These are phyloP conservation scores for Medicago arabica DNA, from an alignment of 306 rosid species.

Conservation along the genomic window DNA sequence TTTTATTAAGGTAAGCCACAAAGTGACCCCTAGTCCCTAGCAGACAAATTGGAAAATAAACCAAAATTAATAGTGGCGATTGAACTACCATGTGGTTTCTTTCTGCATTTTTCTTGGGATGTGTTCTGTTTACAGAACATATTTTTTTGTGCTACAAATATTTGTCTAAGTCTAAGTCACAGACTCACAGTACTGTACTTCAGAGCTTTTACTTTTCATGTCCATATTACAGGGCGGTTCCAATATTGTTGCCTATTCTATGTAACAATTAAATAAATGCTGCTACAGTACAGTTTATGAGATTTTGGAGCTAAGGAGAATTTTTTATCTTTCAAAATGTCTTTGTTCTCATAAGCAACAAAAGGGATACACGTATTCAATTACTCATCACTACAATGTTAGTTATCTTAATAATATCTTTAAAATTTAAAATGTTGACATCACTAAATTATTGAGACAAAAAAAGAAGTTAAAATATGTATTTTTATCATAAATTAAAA, in stretches of 20 bases:
- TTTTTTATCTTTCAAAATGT: not conserved
- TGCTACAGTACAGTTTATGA: slow-evolving; percentile 1
- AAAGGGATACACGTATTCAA: not conserved
- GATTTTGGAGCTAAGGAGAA: not conserved
- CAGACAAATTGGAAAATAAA: too few relatives aligned
- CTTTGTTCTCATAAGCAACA: not conserved
- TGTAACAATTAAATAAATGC: not conserved
- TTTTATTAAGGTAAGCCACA: too few relatives aligned
- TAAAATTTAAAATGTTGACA: not conserved
- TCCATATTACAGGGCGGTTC: not conserved
- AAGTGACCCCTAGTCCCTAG: too few relatives aligned
- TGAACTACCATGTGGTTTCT: not conserved
- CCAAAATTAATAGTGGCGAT: too few relatives aligned
- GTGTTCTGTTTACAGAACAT: not conserved
- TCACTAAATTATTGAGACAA: not conserved
- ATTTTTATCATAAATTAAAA: not conserved
- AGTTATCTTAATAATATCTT: not conserved
- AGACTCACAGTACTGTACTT: not conserved
- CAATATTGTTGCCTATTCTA: not conserved
- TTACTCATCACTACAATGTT: not conserved
- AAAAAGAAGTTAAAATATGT: not conserved
- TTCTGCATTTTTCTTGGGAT: not conserved
- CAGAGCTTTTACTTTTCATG: slow-evolving; percentile 1
- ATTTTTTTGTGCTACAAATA: not conserved
- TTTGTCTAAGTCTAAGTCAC: not conserved